Evolutionary conservation across 2,329 filamentous ascomycete species (phyloP), one percentile per base, ranked within the genome.

Genomic region (Pyrenochaeta sp.): DNA sequence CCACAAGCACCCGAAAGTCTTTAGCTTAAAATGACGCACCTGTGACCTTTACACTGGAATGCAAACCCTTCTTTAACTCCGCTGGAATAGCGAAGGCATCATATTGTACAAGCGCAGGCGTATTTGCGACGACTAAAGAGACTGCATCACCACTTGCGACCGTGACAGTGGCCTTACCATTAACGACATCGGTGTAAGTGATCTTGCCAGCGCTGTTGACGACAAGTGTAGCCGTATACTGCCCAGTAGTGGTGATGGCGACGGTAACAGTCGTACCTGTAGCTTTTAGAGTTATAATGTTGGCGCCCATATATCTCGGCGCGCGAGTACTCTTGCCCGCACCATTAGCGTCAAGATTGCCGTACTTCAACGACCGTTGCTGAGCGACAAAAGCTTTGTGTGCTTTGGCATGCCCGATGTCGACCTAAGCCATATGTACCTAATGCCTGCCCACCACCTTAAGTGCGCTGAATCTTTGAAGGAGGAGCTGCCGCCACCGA

Each of bases 401-500:
- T 0, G 79, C 80, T 5, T 74, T 75, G 1, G 75, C 58, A 60
- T 84, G 80, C 9, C 79, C 81, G 27, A 84, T 82, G 44, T 84
- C 83, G 19, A 80, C 81, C 56, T 80, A 83, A 5, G 83, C 83
- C 83, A 85, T 85, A 61, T 79, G 79, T 1, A 82, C 83, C 83
- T 82, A 84, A 71, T 84, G 84, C 15, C 75, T 72, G 6, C 78
- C 82, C 8, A 85, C 78, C 22, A 84, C 72, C 6, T 71, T 73
- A 81, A 80, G 58, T 80, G 79, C 5, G 77, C 67, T 9, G 57
- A 61, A 19, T 67, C 64, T 12, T 15, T 48, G n/a, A 56, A 61
- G 12, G 47, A 28, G 24, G 54, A 59, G n/a, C 60, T 53, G 13
- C 62, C 60, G 6, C 52, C 48, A 25, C 60, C 60, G 22, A 65